These are phyloP conservation scores for Aspergillus awamori DNA, from an alignment of 2,329 filamentous ascomycete species.

Conservation along the genomic window DNA sequence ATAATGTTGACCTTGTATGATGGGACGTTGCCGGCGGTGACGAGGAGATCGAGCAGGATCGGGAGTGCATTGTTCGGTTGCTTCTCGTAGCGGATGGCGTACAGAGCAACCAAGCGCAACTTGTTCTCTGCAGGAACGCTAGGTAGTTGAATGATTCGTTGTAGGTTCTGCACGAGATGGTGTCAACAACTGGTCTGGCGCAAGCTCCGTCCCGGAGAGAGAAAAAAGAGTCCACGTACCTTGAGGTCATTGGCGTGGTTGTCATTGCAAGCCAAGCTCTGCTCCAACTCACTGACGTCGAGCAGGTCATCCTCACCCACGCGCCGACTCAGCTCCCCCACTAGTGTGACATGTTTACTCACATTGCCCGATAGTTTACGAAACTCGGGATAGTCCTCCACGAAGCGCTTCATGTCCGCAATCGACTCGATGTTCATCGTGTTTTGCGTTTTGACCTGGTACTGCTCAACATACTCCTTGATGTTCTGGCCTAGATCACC, in stretches of 20 bases:
- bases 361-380: constrained; percentile 96
- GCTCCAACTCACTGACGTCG: constrained; percentile 96
- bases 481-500: constrained; percentile 93
- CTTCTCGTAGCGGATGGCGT: constrained; percentile 88
- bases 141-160: constrained; percentile 80
- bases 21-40: constrained; percentile 79
- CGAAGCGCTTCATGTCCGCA: constrained; percentile 97
- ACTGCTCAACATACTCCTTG: constrained; percentile 98
- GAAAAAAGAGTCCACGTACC: constrained; percentile 51
- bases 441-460: constrained; percentile 95
- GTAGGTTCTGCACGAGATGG: constrained; percentile 65
- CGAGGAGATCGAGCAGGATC: constrained; percentile 82
- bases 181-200: background rate
- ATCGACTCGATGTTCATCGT: constrained; percentile 97
- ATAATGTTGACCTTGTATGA: constrained; percentile 76
- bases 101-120: constrained; percentile 86
- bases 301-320: constrained; percentile 84
- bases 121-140: constrained; percentile 80
- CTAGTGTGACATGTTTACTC: constrained; percentile 95
- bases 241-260: constrained; percentile 92
- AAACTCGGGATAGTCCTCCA: constrained; percentile 98
- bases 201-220: background rate
- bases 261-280: constrained; percentile 95
- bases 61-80: constrained; percentile 81
- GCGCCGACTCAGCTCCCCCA: constrained; percentile 86